Base-by-base conservation (phyloP, 1,139 yeast species). In the Hanseniaspora gamundiae region DNA sequence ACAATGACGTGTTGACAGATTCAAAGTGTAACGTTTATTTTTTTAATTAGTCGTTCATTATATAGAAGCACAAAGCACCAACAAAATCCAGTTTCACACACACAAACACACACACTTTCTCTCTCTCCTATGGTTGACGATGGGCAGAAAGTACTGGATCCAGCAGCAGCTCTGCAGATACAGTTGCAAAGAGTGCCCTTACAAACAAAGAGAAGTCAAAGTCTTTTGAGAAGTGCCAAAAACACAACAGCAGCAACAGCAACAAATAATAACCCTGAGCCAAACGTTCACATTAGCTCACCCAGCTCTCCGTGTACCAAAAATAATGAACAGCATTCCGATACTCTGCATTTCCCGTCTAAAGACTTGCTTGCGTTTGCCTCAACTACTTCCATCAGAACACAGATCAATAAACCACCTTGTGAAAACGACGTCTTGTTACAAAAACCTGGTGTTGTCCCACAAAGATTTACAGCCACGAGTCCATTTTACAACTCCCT, bases 341-440 rank as follows among this genome's bases (percentile, higher is more conserved):
- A 33, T n/a, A 3, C 24, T 5, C 9, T 33, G 4, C 36, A 33
- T 33, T 33, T 33, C 20, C 29, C 43, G 3, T 28, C 41, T 14
- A 29, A 38, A 35, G 26, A 38, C 11, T 26, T 41, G 35, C 33
- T 24, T 10, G 36, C 41, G 7, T 20, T 44, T n/a, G 38, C 44
- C 17, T 33, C 31, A 14, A 38, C 30, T 22, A 38, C 27, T 22
- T 38, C 40, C 22, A 30, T 44, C 21, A 42, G 46, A 33, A 41
- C 46, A 10, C 46, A 41, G 8, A 44, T 44, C 20, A 36, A 41
- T 11, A 30, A 26, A 17, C 6, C 21, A 9, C 14, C 19, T 10
- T 16, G 17, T 14, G 35, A n/a, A 30, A 30, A n/a, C 7, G 35
- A n/a, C 4, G 3, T 6, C 9, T 24, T 24, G 9, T 24, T 24